These are phyloP conservation scores for Exophiala spinifera DNA, from an alignment of 2,329 filamentous ascomycete genomes.

Conservation along the genomic window DNA sequence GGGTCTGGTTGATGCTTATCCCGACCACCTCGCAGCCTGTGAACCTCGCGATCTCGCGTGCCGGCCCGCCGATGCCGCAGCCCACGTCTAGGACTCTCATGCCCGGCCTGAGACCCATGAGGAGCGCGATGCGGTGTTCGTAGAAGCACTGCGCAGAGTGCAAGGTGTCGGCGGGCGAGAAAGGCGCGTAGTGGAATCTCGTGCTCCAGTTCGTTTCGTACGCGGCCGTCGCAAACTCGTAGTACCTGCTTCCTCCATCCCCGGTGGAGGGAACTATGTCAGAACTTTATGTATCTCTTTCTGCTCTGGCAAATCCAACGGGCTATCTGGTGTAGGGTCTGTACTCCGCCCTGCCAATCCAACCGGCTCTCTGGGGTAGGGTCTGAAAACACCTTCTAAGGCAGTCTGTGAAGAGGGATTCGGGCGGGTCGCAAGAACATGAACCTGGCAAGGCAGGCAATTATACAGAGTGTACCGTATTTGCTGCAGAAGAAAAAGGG, in stretches of 20 bases:
- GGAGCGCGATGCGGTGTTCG: conserved; percentile 32
- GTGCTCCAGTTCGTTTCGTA: conserved; percentile 27
- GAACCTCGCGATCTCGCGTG: conserved; percentile 32
- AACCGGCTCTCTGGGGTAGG: too few species aligned
- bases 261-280: too few species aligned
- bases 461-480: too few species aligned
- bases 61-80: conserved; percentile 34
- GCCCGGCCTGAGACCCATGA: conserved; percentile 24
- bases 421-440: too few species aligned
- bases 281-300: too few species aligned
- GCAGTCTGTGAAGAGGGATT: too few species aligned
- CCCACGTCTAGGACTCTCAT: conserved; percentile 35
- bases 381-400: too few species aligned
- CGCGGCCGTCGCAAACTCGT: conserved; percentile 26
- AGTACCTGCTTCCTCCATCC: conserved; percentile 28
- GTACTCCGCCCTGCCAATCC: too few species aligned
- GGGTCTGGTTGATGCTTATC: conserved; percentile 32
- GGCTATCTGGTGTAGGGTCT: too few species aligned
- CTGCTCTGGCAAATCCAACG: too few species aligned
- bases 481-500: background rate
- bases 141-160: conserved; percentile 26
- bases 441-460: too few species aligned
- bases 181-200: conserved; percentile 30
- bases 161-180: conserved; percentile 25
- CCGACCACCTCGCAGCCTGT: conserved; percentile 32